phyloP scores from a whole-genome alignment of 345 rosid species.

The Cochlearia excelsa region DNA sequence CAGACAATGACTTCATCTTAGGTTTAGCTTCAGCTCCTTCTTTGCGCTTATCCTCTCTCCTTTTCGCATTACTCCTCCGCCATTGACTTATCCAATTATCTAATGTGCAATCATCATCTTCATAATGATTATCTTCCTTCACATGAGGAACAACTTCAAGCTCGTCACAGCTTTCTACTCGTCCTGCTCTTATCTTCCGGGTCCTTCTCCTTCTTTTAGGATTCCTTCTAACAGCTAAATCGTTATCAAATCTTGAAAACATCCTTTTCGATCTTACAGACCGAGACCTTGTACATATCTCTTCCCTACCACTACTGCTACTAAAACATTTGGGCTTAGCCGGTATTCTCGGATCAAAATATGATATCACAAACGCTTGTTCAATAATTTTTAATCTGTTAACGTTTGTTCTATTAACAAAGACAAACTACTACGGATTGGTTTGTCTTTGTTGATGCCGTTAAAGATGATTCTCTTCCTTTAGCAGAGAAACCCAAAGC shows the following conservation, averaged over 20 bases:
- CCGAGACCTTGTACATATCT: neutral
- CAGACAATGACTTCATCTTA: neutral
- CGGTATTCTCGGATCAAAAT: too few relatives aligned
- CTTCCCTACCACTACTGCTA: neutral
- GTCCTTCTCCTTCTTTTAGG: conserved; percentile 5
- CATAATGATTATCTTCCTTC: neutral
- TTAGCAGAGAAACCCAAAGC: too few relatives aligned
- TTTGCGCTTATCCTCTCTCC: neutral
- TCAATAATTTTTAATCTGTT: too few relatives aligned
- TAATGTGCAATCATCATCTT: conserved; percentile 7
- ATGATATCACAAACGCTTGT: neutral
- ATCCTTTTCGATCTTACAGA: neutral
- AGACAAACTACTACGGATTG: too few relatives aligned
- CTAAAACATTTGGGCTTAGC: neutral
- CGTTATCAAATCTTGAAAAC: neutral
- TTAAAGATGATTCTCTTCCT: too few relatives aligned
- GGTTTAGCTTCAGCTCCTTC: neutral
- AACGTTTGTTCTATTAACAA: too few relatives aligned
- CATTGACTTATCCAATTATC: neutral
- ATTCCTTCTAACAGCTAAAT: neutral
- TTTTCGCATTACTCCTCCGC: neutral
- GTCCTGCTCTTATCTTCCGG: neutral
- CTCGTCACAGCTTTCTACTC: neutral
- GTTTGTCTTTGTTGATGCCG: too few relatives aligned
- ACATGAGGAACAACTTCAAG: neutral